Conservation (phyloP, 331 rosid species). For the Rhamnella rubrinervis region DNA sequence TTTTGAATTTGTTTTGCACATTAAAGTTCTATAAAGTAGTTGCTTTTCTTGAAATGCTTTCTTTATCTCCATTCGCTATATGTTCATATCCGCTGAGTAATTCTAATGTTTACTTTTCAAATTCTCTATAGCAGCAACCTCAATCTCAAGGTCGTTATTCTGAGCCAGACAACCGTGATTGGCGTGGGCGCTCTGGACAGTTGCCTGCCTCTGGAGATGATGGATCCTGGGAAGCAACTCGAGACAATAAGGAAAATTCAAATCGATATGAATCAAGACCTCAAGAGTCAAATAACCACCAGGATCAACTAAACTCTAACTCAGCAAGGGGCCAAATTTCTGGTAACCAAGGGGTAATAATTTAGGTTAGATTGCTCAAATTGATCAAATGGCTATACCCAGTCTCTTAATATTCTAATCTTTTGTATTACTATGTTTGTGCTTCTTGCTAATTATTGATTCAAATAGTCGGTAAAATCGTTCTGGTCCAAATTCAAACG, state of each 20-base stretch:
- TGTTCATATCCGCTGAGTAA: too few relatives aligned
- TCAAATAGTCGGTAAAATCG: too few relatives aligned
- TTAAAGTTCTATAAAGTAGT: too few relatives aligned
- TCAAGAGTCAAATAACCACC: conserved; percentile 58
- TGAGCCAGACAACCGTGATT: conserved; percentile 87
- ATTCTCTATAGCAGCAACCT: conserved; percentile 44
- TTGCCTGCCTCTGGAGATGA: conserved; percentile 61
- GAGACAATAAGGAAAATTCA: conserved; percentile 64
- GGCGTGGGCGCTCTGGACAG: conserved; percentile 86
- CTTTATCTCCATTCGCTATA: too few relatives aligned
- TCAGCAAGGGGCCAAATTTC: conserved; percentile 50
- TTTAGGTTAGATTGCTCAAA: background rate
- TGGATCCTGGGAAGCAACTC: conserved; percentile 59
- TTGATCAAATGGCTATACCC: too few relatives aligned
- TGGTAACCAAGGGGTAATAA: conserved; percentile 68
- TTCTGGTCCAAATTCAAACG: too few relatives aligned
- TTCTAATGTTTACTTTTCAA: too few relatives aligned
- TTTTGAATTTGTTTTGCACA: too few relatives aligned
- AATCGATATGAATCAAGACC: conserved; percentile 53
- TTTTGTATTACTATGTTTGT: too few relatives aligned
- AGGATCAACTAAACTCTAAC: conserved; percentile 52
- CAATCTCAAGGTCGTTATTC: conserved; percentile 63
- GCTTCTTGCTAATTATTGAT: too few relatives aligned
- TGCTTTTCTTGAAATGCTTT: too few relatives aligned
- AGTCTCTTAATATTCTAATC: too few relatives aligned